A percentile compares a stretch with the other conserved stretches of the same genome.
Conservation (phyloP, 2,329 filamentous ascomycete genomes). For the Orbilia blumenaviensis region DNA sequence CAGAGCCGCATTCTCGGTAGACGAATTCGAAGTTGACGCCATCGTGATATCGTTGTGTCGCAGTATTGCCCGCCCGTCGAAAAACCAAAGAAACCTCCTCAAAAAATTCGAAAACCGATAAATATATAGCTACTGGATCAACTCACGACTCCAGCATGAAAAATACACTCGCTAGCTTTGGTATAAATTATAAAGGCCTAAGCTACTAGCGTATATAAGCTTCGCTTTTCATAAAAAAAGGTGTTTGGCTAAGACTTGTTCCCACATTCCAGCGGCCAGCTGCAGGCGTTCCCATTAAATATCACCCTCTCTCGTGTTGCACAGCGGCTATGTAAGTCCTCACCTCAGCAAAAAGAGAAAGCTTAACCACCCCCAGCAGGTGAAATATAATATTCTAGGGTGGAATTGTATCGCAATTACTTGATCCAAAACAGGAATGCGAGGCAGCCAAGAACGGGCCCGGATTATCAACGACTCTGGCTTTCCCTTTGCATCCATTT, state of each 20-base stretch:
- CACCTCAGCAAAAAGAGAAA: background rate
- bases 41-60: background rate
- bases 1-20: conserved; percentile 20
- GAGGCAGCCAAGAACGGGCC: background rate
- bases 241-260: background rate
- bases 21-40: conserved; percentile 30
- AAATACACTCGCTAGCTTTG: no score
- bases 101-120: background rate
- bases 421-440: conserved; percentile 36
- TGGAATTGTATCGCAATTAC: conserved; percentile 1
- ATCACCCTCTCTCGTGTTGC: background rate
- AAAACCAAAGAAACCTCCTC: background rate
- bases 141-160: background rate
- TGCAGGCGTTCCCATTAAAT: conserved; percentile 18
- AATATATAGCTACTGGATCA: background rate
- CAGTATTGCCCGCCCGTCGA: background rate
- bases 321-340: background rate
- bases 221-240: background rate
- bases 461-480: background rate
- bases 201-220: no score
- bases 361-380: no score
- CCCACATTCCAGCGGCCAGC: background rate
- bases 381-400: background rate
- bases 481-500: conserved; percentile 18
- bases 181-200: no score